A percentile compares a stretch with the other conserved stretches of the same genome.
phyloP scores from a whole-genome alignment of 768 basidiomycete genomes.

The Tephrocybe sp. region DNA sequence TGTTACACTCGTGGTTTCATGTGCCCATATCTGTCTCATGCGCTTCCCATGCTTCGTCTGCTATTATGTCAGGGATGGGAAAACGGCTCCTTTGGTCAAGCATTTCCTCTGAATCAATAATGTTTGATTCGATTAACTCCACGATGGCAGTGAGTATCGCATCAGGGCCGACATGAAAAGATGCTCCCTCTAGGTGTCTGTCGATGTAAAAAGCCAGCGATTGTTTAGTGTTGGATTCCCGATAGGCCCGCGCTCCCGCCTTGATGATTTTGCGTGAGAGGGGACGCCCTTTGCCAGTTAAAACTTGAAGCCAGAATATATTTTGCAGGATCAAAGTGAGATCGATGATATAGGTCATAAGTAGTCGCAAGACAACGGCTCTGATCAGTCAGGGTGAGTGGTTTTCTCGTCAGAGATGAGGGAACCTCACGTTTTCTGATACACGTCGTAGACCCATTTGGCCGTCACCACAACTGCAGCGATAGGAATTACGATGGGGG shows the following conservation, averaged over 20 bases:
- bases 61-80: not conserved
- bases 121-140: slow-evolving; percentile 5
- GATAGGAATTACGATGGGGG: slow-evolving; percentile 20
- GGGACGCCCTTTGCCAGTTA: not conserved
- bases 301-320: slow-evolving; percentile 15
- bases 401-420: not conserved
- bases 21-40: not conserved
- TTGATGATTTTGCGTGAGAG: slow-evolving; percentile 15
- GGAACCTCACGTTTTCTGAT: slow-evolving; percentile 18
- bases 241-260: slow-evolving; percentile 5
- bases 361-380: slow-evolving; percentile 7
- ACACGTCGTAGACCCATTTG: slow-evolving; percentile 19
- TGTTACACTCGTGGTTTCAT: too few relatives aligned
- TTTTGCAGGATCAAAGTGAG: slow-evolving; percentile 19
- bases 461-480: slow-evolving; percentile 16
- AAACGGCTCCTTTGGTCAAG: slow-evolving; percentile 4
- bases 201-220: slow-evolving; percentile 11
- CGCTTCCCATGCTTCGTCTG: slow-evolving; percentile 1
- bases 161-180: slow-evolving; percentile 11
- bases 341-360: slow-evolving; percentile 21
- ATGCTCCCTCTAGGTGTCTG: slow-evolving; percentile 4
- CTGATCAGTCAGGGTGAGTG: slow-evolving; percentile 6
- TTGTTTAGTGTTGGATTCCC: slow-evolving; percentile 10
- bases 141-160: slow-evolving; percentile 8
- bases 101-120: slow-evolving; percentile 12